Percentiles rank a stretch among this genome's conserved stretches.
These are phyloP conservation scores for Miscanthus lutarioriparius DNA, from an alignment of 176 grass and related monocot species.

Conservation along the genomic window DNA sequence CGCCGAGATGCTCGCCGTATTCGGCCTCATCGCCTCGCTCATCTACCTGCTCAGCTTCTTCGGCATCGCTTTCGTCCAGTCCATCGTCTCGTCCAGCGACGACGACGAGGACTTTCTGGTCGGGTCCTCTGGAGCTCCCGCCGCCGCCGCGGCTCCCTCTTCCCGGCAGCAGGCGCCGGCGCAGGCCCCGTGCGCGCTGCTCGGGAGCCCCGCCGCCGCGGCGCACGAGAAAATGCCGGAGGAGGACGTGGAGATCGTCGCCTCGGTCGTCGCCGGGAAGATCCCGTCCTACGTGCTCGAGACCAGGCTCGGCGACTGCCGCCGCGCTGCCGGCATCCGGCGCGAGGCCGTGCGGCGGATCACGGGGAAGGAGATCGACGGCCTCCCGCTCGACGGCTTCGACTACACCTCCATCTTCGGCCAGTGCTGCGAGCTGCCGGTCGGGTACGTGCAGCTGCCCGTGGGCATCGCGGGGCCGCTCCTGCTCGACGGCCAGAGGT, in stretches of 20 bases:
- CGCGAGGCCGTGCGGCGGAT: slow-evolving; percentile 62
- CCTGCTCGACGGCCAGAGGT: slow-evolving; percentile 69
- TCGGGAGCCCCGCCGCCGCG: slow-evolving; percentile 34
- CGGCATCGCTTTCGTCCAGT: slow-evolving; percentile 97
- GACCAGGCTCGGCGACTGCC: slow-evolving; percentile 72
- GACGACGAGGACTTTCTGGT: slow-evolving; percentile 85
- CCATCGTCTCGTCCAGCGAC: slow-evolving; percentile 75
- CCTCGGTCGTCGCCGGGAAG: slow-evolving; percentile 65
- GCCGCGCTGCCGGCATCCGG: slow-evolving; percentile 75
- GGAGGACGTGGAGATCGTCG: slow-evolving; percentile 83
- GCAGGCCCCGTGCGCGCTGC: slow-evolving; percentile 31
- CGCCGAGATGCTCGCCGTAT: slow-evolving; percentile 75
- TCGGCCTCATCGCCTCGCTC: slow-evolving; percentile 88
- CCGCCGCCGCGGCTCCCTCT: background rate
- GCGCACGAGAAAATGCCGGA: slow-evolving; percentile 57
- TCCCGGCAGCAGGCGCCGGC: background rate
- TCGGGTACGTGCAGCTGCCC: slow-evolving; percentile 88
- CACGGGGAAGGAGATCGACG: slow-evolving; percentile 64
- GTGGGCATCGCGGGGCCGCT: slow-evolving; percentile 83
- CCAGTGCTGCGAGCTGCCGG: slow-evolving; percentile 85
- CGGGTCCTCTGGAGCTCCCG: background rate
- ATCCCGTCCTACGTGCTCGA: slow-evolving; percentile 82
- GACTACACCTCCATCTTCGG: slow-evolving; percentile 78
- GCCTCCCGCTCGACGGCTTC: slow-evolving; percentile 85
- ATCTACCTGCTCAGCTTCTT: slow-evolving; percentile 99